These are phyloP conservation scores for Paspalum vaginatum DNA, from an alignment of 176 grass and related monocot species.

Conservation along the genomic window DNA sequence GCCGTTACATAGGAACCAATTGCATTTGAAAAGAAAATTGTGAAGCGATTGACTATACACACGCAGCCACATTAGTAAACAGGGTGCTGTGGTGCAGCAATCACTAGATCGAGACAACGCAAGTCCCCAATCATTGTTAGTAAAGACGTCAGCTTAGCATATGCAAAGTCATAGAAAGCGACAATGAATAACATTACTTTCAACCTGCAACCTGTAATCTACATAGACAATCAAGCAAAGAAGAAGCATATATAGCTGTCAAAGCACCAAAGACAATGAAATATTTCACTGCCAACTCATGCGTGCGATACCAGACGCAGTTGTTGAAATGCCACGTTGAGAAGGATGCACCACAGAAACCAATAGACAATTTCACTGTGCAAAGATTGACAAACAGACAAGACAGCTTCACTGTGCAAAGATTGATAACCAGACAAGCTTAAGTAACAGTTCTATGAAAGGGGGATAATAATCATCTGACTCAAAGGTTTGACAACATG, in stretches of 20 bases:
- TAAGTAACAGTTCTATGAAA: not conserved
- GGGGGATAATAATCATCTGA: not conserved
- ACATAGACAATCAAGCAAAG: not conserved
- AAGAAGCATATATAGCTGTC: conserved; percentile 1
- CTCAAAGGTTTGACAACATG: conserved; percentile 29
- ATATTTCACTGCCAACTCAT: conserved; percentile 24
- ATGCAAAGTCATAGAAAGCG: conserved; percentile 32
- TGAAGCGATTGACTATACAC: not conserved
- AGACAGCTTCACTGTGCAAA: not conserved
- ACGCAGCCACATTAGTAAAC: conserved; percentile 28
- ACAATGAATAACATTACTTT: conserved; percentile 25
- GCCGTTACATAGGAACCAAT: not conserved
- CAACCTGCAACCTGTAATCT: conserved; percentile 15
- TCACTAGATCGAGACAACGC: conserved; percentile 39
- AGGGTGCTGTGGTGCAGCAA: conserved; percentile 31
- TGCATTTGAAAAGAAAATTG: conserved; percentile 9
- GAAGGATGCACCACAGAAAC: not conserved
- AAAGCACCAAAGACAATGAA: conserved; percentile 21
- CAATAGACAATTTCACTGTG: conserved; percentile 15
- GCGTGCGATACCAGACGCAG: conserved; percentile 4
- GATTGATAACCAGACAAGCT: not conserved
- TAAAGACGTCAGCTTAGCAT: conserved; percentile 18
- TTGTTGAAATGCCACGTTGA: conserved; percentile 10
- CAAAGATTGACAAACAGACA: not conserved
- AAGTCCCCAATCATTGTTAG: not conserved